A percentile compares a stretch with the other conserved stretches of the same genome.
These are phyloP conservation scores for Cutaneotrichosporon curvatum DNA, from an alignment of 1,284 basidiomycete genomes.

Conservation along the genomic window DNA sequence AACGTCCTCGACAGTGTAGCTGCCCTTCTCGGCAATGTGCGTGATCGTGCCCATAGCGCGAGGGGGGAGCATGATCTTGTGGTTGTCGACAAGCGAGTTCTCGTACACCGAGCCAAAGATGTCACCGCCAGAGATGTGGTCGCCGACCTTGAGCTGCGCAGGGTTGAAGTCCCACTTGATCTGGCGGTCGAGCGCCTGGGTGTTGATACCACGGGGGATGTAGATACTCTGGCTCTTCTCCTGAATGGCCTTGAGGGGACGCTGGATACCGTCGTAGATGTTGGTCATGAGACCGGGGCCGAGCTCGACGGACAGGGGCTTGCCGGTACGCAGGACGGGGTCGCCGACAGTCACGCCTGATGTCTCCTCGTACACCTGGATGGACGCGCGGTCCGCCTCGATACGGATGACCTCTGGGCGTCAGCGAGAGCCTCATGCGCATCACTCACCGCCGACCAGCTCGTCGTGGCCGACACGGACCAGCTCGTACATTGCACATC, in stretches of 20 bases:
- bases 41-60: constrained; percentile 93
- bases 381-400: constrained; percentile 92
- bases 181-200: constrained; percentile 81
- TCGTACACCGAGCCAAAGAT: constrained; percentile 94
- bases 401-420: constrained; percentile 88
- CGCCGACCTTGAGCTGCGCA: constrained; percentile 76
- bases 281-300: constrained; percentile 97
- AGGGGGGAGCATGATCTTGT: constrained; percentile 94
- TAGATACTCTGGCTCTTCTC: constrained; percentile 96
- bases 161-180: constrained; percentile 96
- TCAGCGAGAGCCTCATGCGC: constrained; percentile 1
- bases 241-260: constrained; percentile 85
- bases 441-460: constrained; percentile 74
- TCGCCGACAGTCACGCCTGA: constrained; percentile 97
- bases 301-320: constrained; percentile 93
- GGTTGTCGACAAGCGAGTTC: constrained; percentile 91
- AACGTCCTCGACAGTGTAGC: constrained; percentile 89
- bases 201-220: constrained; percentile 97
- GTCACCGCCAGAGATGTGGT: constrained; percentile 95
- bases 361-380: constrained; percentile 99
- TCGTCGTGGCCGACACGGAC: constrained; percentile 93
- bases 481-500: constrained; percentile 94
- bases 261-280: constrained; percentile 96
- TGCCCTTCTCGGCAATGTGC: constrained; percentile 86
- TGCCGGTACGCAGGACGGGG: constrained; percentile 93